These are phyloP conservation scores for Globisporangium orthogonon DNA, from an alignment of 352 stramenopile species.

Conservation along the genomic window DNA sequence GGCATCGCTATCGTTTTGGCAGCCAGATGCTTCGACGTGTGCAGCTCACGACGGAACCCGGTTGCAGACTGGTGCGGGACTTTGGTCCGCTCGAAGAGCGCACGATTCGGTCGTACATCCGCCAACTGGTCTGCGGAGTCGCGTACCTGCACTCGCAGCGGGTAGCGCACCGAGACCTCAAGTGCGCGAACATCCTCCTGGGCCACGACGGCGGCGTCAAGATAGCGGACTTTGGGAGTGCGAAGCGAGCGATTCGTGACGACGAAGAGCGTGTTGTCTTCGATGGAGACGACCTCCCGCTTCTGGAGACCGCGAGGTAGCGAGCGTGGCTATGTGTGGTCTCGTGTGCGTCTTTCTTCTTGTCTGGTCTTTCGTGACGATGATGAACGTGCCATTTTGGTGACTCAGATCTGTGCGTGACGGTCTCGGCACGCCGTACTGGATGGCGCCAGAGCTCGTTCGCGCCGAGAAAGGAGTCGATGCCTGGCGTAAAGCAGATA, in stretches of 20 bases:
- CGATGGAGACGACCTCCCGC: slow-evolving; percentile 10
- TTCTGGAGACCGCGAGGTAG: slow-evolving; percentile 13
- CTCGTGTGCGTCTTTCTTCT: slow-evolving; percentile 2
- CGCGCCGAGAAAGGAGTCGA: slow-evolving; percentile 63
- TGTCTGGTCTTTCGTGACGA: neutral
- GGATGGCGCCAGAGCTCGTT: slow-evolving; percentile 95
- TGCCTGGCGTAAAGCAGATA: slow-evolving; percentile 85
- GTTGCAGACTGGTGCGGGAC: slow-evolving; percentile 62
- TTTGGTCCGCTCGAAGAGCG: slow-evolving; percentile 69
- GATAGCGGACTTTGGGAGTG: slow-evolving; percentile 85
- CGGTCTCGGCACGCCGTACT: slow-evolving; percentile 89
- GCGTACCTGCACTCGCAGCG: slow-evolving; percentile 60
- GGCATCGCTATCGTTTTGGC: no score
- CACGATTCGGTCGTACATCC: slow-evolving; percentile 47
- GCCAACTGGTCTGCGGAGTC: slow-evolving; percentile 56
- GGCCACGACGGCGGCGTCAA: slow-evolving; percentile 58
- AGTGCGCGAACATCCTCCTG: slow-evolving; percentile 83
- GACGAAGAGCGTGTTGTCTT: slow-evolving; percentile 3
- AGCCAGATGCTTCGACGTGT: neutral
- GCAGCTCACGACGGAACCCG: neutral
- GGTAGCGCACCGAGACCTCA: slow-evolving; percentile 85
- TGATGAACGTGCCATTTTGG: neutral
- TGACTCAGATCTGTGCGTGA: slow-evolving; percentile 52
- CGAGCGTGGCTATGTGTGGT: no score
- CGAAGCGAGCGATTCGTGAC: slow-evolving; percentile 25